Conservation (phyloP, 192 early-diverging fungal genomes). For the Coemansia asiatica region DNA sequence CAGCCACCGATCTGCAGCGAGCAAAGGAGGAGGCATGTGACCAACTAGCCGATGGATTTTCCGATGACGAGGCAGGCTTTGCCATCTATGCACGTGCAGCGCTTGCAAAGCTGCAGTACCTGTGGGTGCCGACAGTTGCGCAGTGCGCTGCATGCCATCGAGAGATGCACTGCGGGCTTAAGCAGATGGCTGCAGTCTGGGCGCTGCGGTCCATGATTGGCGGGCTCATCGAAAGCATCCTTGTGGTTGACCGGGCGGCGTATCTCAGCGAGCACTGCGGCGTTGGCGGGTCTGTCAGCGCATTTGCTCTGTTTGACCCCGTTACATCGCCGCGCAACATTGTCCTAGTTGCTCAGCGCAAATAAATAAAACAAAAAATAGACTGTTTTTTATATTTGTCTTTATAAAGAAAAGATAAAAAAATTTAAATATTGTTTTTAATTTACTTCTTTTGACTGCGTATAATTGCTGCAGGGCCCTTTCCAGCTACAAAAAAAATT, state of each 20-base stretch:
- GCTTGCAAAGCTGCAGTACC: slow-evolving; percentile 56
- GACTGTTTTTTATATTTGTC: background rate
- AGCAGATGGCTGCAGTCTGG: slow-evolving; percentile 77
- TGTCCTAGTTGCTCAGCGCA: slow-evolving; percentile 41
- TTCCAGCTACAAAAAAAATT: background rate
- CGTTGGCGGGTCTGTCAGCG: slow-evolving; percentile 18
- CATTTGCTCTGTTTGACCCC: slow-evolving; percentile 48
- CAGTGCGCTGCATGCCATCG: slow-evolving; percentile 39
- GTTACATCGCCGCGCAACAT: slow-evolving; percentile 49
- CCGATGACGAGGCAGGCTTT: slow-evolving; percentile 36
- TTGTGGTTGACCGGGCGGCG: slow-evolving; percentile 75
- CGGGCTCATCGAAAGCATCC: slow-evolving; percentile 72
- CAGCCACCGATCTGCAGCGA: slow-evolving; percentile 54
- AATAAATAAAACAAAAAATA: background rate
- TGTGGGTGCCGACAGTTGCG: slow-evolving; percentile 39
- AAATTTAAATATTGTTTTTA: background rate
- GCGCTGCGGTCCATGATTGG: slow-evolving; percentile 75
- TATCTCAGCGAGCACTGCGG: slow-evolving; percentile 60
- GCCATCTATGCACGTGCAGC: slow-evolving; percentile 61
- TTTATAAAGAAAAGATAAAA: background rate
- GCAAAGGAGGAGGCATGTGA: slow-evolving; percentile 7
- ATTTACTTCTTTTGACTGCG: background rate
- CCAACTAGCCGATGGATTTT: background rate
- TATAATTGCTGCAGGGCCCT: background rate
- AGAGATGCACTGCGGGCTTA: slow-evolving; percentile 38